phyloP scores from a whole-genome alignment of 1,284 basidiomycete species.

The Exsudoporus floridanus region DNA sequence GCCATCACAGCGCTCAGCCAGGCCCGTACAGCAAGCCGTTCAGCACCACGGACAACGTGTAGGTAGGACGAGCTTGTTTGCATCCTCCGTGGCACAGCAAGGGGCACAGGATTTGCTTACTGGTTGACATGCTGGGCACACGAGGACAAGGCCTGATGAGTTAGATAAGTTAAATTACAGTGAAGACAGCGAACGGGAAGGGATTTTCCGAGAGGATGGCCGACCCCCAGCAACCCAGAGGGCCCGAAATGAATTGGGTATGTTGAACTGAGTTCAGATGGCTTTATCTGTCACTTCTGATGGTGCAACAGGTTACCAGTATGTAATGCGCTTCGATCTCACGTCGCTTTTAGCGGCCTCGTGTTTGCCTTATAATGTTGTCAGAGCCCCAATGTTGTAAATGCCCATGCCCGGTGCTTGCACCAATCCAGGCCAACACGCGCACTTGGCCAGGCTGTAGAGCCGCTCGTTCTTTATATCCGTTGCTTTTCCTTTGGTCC shows the following conservation, averaged over 20 bases:
- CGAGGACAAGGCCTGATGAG: slow-evolving; percentile 29
- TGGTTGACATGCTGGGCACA: slow-evolving; percentile 24
- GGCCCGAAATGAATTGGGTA: slow-evolving; percentile 31
- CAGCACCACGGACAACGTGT: slow-evolving; percentile 17
- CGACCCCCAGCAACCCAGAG: slow-evolving; percentile 22
- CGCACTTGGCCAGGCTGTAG: slow-evolving; percentile 30
- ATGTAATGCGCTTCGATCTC: slow-evolving; percentile 29
- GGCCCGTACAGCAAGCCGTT: slow-evolving; percentile 7
- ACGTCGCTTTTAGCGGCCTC: slow-evolving; percentile 38
- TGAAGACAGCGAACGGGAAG: not conserved
- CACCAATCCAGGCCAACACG: slow-evolving; percentile 29
- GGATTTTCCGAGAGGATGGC: slow-evolving; percentile 13
- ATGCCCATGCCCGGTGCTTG: slow-evolving; percentile 23
- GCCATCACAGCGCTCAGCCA: not conserved
- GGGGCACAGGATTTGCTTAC: not conserved
- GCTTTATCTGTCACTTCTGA: slow-evolving; percentile 21
- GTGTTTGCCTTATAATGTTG: slow-evolving; percentile 36
- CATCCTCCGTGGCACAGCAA: slow-evolving; percentile 12
- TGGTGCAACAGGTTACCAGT: slow-evolving; percentile 6
- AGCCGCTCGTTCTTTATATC: slow-evolving; percentile 30
- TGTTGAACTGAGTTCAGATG: slow-evolving; percentile 23
- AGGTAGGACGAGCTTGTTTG: not conserved
- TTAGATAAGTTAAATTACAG: not conserved
- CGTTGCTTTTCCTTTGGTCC: slow-evolving; percentile 5
- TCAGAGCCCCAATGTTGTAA: slow-evolving; percentile 20